Percentiles rank a stretch among this genome's conserved stretches.
Conservation (phyloP, 805 yeast genomes). For the Scheffersomyces coipomensis region DNA sequence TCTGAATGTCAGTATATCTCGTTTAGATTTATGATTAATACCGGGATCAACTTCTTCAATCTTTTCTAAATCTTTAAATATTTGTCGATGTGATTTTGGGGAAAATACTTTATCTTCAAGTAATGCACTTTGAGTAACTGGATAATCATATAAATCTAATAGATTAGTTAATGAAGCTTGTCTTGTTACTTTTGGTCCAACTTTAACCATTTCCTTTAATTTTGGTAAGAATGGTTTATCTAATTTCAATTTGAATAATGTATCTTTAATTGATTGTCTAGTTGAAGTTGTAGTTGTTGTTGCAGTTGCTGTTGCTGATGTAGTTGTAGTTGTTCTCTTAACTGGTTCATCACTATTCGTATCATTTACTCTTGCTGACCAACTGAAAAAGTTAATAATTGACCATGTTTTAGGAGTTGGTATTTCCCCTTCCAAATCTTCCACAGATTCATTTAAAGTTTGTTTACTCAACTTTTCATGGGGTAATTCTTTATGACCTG, state of each 20-base stretch:
- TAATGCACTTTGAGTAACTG: conserved; percentile 11
- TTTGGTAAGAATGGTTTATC: not conserved
- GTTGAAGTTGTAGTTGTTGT: no score
- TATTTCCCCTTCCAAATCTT: not conserved
- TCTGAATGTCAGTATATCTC: no score
- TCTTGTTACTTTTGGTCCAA: not conserved
- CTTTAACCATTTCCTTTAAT: not conserved
- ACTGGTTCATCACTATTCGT: no score
- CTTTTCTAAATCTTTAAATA: conserved; percentile 17
- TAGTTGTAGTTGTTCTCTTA: not conserved
- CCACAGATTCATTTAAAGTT: not conserved
- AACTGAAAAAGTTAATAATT: not conserved
- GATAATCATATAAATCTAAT: conserved; percentile 1
- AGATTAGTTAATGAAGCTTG: not conserved
- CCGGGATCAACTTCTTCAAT: conserved; percentile 10
- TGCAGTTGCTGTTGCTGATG: no score
- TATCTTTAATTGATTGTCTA: not conserved
- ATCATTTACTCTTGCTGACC: not conserved
- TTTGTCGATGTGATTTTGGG: conserved; percentile 23
- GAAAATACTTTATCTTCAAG: conserved; percentile 24
- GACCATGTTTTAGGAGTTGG: not conserved
- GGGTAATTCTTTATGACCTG: no score
- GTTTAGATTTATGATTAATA: no score
- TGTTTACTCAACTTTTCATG: no score
- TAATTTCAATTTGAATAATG: not conserved